A percentile compares a stretch with the other conserved stretches of the same genome.
Conservation (phyloP, 768 basidiomycete genomes). For the Rhodotorula sphaerocarpa region DNA sequence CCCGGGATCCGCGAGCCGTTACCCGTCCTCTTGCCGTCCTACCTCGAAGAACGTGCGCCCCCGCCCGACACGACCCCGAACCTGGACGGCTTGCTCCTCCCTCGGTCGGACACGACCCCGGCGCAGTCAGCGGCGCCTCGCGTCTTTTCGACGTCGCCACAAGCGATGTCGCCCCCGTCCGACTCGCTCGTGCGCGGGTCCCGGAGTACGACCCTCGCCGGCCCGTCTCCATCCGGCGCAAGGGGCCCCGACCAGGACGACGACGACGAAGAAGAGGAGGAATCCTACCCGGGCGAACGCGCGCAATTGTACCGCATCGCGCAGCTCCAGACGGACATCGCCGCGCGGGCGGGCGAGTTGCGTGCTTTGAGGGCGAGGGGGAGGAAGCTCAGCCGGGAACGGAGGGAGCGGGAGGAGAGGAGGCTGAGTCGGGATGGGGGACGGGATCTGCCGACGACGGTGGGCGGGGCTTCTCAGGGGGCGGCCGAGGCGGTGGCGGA, state of each 20-base stretch:
- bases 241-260: not conserved
- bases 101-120: conserved; percentile 1
- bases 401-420: not conserved
- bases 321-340: conserved; percentile 16
- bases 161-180: not conserved
- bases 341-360: conserved; percentile 1
- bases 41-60: not conserved
- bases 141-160: not conserved
- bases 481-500: not conserved
- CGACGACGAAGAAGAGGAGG: not conserved
- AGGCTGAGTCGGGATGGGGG: not conserved
- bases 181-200: not conserved
- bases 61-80: not conserved
- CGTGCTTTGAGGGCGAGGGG: conserved; percentile 1
- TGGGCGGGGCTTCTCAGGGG: too few relatives aligned
- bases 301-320: conserved; percentile 23
- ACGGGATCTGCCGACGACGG: too few relatives aligned
- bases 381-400: not conserved
- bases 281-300: conserved; percentile 25
- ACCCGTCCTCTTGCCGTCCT: too few relatives aligned
- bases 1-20: too few relatives aligned
- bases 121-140: conserved; percentile 4
- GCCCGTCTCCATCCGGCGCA: not conserved
- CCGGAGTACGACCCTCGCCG: too few relatives aligned
- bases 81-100: conserved; percentile 14